These are phyloP conservation scores for Phytophthora meadii DNA, from an alignment of 352 stramenopile genomes.

Conservation along the genomic window DNA sequence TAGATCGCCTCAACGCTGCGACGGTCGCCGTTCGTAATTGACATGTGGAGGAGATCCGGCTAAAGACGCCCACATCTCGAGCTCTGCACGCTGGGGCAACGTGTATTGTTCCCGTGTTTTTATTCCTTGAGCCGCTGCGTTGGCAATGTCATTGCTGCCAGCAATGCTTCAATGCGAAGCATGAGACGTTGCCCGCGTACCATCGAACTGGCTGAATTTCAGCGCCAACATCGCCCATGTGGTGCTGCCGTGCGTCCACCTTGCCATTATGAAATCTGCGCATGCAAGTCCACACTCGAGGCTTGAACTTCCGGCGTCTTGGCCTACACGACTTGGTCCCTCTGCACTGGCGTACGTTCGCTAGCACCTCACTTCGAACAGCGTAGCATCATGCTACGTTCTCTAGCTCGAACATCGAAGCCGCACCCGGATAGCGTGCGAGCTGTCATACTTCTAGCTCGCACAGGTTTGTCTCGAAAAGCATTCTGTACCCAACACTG, in stretches of 20 bases:
- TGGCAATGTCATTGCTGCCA: neutral
- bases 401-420: conserved; percentile 3
- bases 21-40: conserved; percentile 33
- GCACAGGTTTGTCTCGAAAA: neutral
- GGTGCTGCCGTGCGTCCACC: conserved; percentile 12
- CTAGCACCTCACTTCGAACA: conserved; percentile 24
- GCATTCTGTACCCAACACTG: conserved; percentile 12
- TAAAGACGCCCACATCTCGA: conserved; percentile 7
- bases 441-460: too few relatives aligned
- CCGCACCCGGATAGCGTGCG: neutral
- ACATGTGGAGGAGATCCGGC: conserved; percentile 21
- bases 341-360: conserved; percentile 8
- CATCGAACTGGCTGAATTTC: conserved; percentile 14
- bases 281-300: neutral
- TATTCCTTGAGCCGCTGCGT: conserved; percentile 7
- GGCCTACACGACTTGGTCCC: conserved; percentile 2
- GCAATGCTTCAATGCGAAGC: conserved; percentile 11
- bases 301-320: conserved; percentile 17
- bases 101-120: conserved; percentile 5
- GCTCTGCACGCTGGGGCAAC: conserved; percentile 21
- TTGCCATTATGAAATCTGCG: conserved; percentile 1
- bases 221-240: conserved; percentile 6
- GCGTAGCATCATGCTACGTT: conserved; percentile 16
- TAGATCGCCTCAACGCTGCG: conserved; percentile 23
- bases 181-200: conserved; percentile 12